Percentiles rank a stretch among this genome's conserved stretches.
Conservation (phyloP, 129 eudicot genomes). For the Glebionis coronaria region DNA sequence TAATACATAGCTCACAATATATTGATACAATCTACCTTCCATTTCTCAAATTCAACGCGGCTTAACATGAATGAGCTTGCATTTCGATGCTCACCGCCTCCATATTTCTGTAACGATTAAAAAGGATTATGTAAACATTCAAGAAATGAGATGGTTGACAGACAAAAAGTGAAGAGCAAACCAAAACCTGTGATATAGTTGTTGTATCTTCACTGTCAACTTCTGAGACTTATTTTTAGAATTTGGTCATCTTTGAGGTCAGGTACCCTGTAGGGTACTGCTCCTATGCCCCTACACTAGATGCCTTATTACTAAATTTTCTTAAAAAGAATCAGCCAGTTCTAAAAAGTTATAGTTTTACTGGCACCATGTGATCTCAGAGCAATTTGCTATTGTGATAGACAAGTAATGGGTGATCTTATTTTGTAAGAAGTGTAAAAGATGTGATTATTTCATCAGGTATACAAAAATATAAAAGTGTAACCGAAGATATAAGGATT, state of each 20-base stretch:
- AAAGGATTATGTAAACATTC: not conserved
- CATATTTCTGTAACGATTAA: slow-evolving; percentile 42
- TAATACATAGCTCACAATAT: too few species aligned
- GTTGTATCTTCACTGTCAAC: slow-evolving; percentile 71
- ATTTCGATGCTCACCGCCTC: slow-evolving; percentile 93
- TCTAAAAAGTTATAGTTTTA: not conserved
- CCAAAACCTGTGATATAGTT: slow-evolving; percentile 62
- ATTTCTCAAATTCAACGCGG: slow-evolving; percentile 49
- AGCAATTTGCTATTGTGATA: too few species aligned
- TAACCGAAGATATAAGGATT: too few species aligned
- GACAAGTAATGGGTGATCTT: too few species aligned
- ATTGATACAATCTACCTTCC: too few species aligned
- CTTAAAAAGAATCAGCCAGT: not conserved
- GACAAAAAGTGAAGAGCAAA: not conserved
- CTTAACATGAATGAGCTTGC: slow-evolving; percentile 82
- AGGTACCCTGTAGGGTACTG: slow-evolving; percentile 70
- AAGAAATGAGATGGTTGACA: not conserved
- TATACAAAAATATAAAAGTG: not conserved
- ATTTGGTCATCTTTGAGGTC: slow-evolving; percentile 59
- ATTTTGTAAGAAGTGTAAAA: not conserved
- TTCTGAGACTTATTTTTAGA: slow-evolving; percentile 77
- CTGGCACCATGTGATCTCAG: too few species aligned
- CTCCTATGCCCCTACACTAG: slow-evolving; percentile 70
- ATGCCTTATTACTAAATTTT: not conserved
- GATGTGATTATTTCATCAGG: too few species aligned